Evolutionary conservation across 176 grass and related monocot species (phyloP).

Genomic region (Guadua angustifolia): DNA sequence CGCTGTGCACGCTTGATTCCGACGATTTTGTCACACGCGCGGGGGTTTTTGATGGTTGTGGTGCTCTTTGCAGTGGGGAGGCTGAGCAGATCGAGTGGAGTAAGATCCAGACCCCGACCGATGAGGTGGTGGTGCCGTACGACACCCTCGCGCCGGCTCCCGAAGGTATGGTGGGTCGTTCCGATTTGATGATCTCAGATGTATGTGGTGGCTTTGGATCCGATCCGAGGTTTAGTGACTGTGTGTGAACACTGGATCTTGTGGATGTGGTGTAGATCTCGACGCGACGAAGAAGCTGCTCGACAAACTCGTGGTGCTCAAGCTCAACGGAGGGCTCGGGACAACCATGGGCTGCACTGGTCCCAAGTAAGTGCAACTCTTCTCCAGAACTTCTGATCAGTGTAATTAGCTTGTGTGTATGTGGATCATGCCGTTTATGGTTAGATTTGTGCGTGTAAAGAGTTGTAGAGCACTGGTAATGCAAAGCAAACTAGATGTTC

Average conservation of each 20-base stretch:
- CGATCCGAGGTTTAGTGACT: background rate
- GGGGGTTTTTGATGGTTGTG: conserved; percentile 20
- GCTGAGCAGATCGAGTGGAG: conserved; percentile 96
- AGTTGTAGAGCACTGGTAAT: background rate
- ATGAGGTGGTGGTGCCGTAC: conserved; percentile 88
- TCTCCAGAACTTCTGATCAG: background rate
- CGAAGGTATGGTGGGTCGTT: conserved; percentile 56
- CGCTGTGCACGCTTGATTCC: background rate
- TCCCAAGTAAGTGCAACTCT: conserved; percentile 76
- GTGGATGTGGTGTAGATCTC: conserved; percentile 64
- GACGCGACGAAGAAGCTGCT: conserved; percentile 78
- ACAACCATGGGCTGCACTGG: conserved; percentile 99
- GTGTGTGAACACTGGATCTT: conserved; percentile 34
- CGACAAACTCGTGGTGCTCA: conserved; percentile 92
- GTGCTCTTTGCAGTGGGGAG: conserved; percentile 56
- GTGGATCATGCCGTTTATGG: background rate
- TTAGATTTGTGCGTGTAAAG: background rate
- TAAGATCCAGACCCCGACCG: conserved; percentile 97
- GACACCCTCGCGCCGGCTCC: conserved; percentile 62
- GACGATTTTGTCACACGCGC: background rate
- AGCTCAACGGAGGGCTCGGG: conserved; percentile 95
- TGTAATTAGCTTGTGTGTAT: background rate
- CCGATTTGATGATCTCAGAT: conserved; percentile 37
- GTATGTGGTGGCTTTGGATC: conserved; percentile 21
- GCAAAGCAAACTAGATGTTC: background rate